phyloP scores from a whole-genome alignment of 2,329 filamentous ascomycete genomes.

The Phialophora macrospora region DNA sequence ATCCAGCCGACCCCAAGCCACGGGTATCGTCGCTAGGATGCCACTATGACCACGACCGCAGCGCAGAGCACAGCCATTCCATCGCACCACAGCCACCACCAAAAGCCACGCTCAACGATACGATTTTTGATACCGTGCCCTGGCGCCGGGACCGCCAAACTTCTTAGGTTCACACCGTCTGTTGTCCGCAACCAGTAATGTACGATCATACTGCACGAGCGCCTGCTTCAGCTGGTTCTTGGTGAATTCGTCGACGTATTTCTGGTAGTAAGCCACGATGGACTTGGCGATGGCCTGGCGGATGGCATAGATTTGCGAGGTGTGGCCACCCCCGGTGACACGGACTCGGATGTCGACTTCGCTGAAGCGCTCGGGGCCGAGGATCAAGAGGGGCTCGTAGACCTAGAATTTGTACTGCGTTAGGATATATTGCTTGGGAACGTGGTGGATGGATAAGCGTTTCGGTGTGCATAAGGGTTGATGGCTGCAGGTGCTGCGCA shows the following conservation, averaged over 20 bases:
- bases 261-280: conserved; percentile 98
- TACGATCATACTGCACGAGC: conserved; percentile 93
- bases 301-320: conserved; percentile 96
- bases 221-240: conserved; percentile 99
- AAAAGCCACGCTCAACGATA: conserved; percentile 75
- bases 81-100: conserved; percentile 10
- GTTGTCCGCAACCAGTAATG: conserved; percentile 98
- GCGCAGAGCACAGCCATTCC: not conserved
- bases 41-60: not conserved
- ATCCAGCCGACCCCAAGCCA: not conserved
- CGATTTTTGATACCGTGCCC: conserved; percentile 97
- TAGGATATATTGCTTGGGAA: not conserved
- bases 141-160: conserved; percentile 80
- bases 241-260: conserved; percentile 99
- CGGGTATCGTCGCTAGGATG: not conserved
- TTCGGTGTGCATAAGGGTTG: not conserved
- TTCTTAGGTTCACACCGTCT: conserved; percentile 99
- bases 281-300: conserved; percentile 98
- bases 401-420: conserved; percentile 60
- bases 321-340: conserved; percentile 96
- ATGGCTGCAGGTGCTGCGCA: not conserved
- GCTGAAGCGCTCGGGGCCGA: conserved; percentile 96
- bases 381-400: conserved; percentile 97
- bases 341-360: conserved; percentile 97
- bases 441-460: not conserved